Conservation (phyloP, 1,139 yeast species). For the Spencermartinsiella ligniputridi region DNA sequence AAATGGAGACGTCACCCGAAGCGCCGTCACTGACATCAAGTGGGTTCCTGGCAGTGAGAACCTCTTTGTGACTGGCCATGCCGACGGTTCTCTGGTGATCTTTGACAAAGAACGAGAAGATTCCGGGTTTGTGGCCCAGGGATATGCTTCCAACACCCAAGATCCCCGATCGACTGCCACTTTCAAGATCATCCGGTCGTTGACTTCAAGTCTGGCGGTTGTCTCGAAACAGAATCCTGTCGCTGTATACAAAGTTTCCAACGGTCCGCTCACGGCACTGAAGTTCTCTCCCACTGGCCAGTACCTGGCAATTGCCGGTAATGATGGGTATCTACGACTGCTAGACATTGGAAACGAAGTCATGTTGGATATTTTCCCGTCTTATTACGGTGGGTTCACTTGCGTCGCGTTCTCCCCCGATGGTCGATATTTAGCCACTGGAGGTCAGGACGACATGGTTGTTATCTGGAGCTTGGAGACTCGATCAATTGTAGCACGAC, state of each 20-base stretch:
- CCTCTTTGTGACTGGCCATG: conserved; percentile 38
- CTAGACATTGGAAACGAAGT: conserved; percentile 48
- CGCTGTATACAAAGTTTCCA: conserved; percentile 60
- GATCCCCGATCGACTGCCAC: conserved; percentile 25
- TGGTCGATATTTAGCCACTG: conserved; percentile 51
- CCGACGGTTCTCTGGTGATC: conserved; percentile 39
- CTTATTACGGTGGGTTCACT: conserved; percentile 65
- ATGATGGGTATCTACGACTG: conserved; percentile 62
- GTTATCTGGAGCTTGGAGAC: conserved; percentile 32
- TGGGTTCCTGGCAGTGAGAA: conserved; percentile 41
- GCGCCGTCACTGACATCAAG: conserved; percentile 37
- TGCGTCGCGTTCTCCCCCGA: conserved; percentile 61
- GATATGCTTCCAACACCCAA: conserved; percentile 19
- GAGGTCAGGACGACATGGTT: conserved; percentile 46
- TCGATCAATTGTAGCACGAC: conserved; percentile 34
- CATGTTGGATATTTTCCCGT: conserved; percentile 56
- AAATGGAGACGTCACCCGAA: conserved; percentile 36
- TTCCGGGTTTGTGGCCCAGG: conserved; percentile 24
- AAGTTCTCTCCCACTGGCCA: conserved; percentile 43
- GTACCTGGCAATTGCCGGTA: conserved; percentile 50
- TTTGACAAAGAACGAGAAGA: conserved; percentile 43
- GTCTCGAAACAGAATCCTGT: conserved; percentile 39
- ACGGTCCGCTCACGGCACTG: conserved; percentile 51
- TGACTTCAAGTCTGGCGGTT: conserved; percentile 5
- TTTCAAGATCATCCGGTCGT: conserved; percentile 27